phyloP scores from a whole-genome alignment of 495 filamentous ascomycete genomes.

The Trichoderma asperelloides region DNA sequence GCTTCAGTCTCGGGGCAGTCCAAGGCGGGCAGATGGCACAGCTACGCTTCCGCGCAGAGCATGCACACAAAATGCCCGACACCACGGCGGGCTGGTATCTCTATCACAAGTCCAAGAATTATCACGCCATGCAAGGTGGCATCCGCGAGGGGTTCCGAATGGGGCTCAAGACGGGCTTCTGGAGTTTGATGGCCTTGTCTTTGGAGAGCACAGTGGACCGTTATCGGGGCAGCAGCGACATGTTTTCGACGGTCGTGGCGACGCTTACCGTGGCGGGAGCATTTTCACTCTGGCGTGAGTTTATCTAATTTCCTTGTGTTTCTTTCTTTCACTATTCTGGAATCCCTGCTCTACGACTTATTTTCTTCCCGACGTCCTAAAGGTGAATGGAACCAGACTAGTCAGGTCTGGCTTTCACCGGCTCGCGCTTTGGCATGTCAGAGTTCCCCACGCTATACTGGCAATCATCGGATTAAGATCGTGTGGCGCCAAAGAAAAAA shows the following conservation, averaged over 20 bases:
- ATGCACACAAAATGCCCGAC: constrained; percentile 81
- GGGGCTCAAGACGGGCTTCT: constrained; percentile 57
- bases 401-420: not conserved
- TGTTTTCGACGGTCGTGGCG: constrained; percentile 67
- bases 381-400: not conserved
- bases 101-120: constrained; percentile 97
- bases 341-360: constrained; percentile 11
- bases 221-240: constrained; percentile 59
- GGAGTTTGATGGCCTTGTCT: constrained; percentile 59
- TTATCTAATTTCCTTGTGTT: constrained; percentile 1
- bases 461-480: not conserved
- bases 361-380: not conserved
- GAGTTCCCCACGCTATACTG: not conserved
- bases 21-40: constrained; percentile 65
- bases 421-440: not conserved
- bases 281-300: constrained; percentile 80
- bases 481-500: not conserved
- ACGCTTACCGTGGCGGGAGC: constrained; percentile 72
- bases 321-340: not conserved
- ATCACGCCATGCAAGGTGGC: constrained; percentile 65
- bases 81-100: constrained; percentile 86
- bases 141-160: constrained; percentile 67
- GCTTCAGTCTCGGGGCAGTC: constrained; percentile 57
- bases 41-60: constrained; percentile 84
- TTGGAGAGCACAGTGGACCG: constrained; percentile 81